Evolutionary conservation across 164 flowering plant genomes (phyloP).

Genomic region (Aristolochia californica): DNA sequence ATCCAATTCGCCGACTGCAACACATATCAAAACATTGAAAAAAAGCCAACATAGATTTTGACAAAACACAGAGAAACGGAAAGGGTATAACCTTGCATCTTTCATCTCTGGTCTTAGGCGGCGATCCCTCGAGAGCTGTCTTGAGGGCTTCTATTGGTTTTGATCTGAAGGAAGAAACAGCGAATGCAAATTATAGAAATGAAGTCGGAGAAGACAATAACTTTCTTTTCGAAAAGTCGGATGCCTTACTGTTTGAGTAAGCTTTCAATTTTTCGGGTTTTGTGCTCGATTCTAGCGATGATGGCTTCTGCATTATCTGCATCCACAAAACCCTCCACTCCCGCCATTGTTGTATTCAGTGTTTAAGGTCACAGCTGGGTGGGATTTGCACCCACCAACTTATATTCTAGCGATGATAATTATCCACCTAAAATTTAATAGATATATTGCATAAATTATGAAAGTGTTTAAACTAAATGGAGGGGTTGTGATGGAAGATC

Average conservation of each 20-base stretch:
- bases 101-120: conserved; percentile 70
- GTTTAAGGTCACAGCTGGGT: neutral
- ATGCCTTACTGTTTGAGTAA: conserved; percentile 64
- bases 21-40: conserved; percentile 1
- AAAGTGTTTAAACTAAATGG: too few species aligned
- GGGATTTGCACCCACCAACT: neutral
- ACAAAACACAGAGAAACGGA: neutral
- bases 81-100: conserved; percentile 63
- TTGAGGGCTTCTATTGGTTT: conserved; percentile 91
- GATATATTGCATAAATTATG: too few species aligned
- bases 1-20: conserved; percentile 95
- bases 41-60: neutral
- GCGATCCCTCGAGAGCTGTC: conserved; percentile 91
- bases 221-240: neutral
- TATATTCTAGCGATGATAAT: too few species aligned
- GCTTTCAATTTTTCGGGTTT: conserved; percentile 89
- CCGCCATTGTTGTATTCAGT: neutral
- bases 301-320: conserved; percentile 85
- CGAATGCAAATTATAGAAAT: neutral
- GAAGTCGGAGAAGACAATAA: neutral
- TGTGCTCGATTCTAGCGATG: conserved; percentile 76
- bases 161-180: conserved; percentile 22
- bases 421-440: too few species aligned
- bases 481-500: too few species aligned
- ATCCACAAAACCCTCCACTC: conserved; percentile 30